Conservation (phyloP, 228 moss, liverwort and hornwort genomes). For the Sphagnum magellanicum region DNA sequence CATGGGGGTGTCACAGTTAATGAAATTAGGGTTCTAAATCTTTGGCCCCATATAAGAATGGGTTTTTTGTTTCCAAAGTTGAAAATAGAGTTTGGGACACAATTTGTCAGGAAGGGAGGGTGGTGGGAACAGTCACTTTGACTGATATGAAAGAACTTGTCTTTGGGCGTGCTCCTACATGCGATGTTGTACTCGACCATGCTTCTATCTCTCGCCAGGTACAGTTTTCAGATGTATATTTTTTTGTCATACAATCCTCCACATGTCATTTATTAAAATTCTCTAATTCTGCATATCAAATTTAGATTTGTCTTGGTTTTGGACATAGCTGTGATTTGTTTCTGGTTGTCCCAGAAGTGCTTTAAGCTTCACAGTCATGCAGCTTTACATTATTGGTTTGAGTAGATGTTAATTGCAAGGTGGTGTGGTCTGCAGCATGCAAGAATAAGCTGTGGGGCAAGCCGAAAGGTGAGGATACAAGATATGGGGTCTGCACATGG, state of each 20-base stretch:
- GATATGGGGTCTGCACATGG: slow-evolving; percentile 43
- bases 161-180: slow-evolving; percentile 35
- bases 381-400: not conserved
- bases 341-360: not conserved
- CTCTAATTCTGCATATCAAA: not conserved
- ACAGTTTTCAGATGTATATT: not conserved
- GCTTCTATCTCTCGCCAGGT: slow-evolving; percentile 47
- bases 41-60: no score
- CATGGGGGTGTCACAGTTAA: no score
- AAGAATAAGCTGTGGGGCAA: slow-evolving; percentile 23
- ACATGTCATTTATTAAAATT: no score
- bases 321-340: not conserved
- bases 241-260: no score
- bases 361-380: not conserved
- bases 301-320: not conserved
- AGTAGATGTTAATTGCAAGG: not conserved
- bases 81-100: not conserved
- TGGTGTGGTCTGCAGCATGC: slow-evolving; percentile 28
- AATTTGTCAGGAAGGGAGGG: slow-evolving; percentile 23
- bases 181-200: slow-evolving; percentile 42
- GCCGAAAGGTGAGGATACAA: slow-evolving; percentile 14
- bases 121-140: slow-evolving; percentile 29
- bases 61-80: no score
- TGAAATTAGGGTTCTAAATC: no score
- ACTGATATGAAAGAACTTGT: slow-evolving; percentile 19